Evolutionary conservation across 192 early-diverging fungal species (phyloP).

Genomic region (Coemansia sp.): DNA sequence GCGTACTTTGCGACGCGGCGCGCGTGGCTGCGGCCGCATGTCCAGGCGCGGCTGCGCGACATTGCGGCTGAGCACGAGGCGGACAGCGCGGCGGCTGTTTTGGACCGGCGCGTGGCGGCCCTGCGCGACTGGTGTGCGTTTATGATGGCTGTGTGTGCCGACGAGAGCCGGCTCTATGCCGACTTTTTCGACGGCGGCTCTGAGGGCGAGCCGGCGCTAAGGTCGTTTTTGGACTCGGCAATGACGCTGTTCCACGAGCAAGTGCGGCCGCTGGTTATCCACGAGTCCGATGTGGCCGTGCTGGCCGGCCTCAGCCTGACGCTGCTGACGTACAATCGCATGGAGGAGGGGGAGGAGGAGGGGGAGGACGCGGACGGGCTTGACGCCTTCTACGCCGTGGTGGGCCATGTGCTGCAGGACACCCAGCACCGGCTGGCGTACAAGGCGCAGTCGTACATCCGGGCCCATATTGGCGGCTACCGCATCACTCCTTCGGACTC

Average conservation of each 20-base stretch:
- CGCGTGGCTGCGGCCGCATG: slow-evolving; percentile 64
- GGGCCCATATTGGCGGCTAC: slow-evolving; percentile 29
- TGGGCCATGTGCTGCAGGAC: slow-evolving; percentile 82
- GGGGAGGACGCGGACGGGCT: slow-evolving; percentile 45
- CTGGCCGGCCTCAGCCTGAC: slow-evolving; percentile 77
- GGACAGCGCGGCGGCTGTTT: neutral
- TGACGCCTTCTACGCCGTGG: slow-evolving; percentile 63
- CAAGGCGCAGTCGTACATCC: slow-evolving; percentile 78
- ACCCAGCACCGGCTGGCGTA: slow-evolving; percentile 87
- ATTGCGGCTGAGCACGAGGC: slow-evolving; percentile 31
- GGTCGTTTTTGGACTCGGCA: slow-evolving; percentile 73
- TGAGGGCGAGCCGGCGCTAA: slow-evolving; percentile 54
- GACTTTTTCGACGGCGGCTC: slow-evolving; percentile 62
- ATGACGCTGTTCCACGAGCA: slow-evolving; percentile 78
- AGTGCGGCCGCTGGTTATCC: slow-evolving; percentile 84
- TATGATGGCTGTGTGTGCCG: slow-evolving; percentile 76
- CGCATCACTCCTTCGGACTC: slow-evolving; percentile 13
- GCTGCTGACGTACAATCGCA: slow-evolving; percentile 30
- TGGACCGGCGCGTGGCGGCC: slow-evolving; percentile 12
- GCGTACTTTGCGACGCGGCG: slow-evolving; percentile 76
- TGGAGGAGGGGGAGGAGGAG: neutral
- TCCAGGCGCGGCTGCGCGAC: slow-evolving; percentile 62
- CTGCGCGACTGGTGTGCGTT: slow-evolving; percentile 71
- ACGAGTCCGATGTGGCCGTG: slow-evolving; percentile 75
- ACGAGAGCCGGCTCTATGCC: slow-evolving; percentile 78